Base-by-base conservation (phyloP, 768 basidiomycete species). In the Chalciporus piperatus region DNA sequence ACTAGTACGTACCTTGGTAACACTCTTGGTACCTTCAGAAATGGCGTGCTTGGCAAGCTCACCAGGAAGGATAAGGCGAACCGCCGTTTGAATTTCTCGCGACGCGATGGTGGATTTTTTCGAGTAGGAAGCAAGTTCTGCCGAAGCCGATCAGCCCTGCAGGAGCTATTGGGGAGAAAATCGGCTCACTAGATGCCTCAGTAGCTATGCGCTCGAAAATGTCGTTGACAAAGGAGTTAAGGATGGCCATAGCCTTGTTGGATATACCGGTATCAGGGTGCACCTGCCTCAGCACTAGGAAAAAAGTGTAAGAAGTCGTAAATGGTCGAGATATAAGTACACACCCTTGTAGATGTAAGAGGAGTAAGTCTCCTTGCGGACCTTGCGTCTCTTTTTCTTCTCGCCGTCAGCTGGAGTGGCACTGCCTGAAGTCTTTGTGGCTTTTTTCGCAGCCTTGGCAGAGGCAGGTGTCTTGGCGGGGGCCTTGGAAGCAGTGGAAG, bases 51-150 rank as follows among this genome's bases (percentile, higher is more conserved):
- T 98, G 66, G 94, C 90, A 40, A 98, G 84, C 74, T 98, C 95
- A 74, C 94, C 96, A 54, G 95, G 94, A 23, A 98, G 86, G 66
- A 98, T 97, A 41, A 96, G 80, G 51, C 95, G 89, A 45, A 97
- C 95, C 37, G 91, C 81, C 27, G 96, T 98, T 74, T 98, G 96
- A 66, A 98, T 98, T 74, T 98, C 96, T 53, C 96, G 90, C 20
- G 93, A 97, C 17, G 95, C 96, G 71, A 98, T 98, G 40, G 96
- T 98, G 3, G 96, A 97, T 74, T 97, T 96, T 83, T 98, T 96
- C 50, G 95, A 97, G 81, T 98, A 98, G 1, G 92, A 83, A 50
- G 95, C 93, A 65, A 98, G 92, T 75, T 96, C 90, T 92, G 20
- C 16, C 62, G 4, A 32, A 2, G 2, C 10, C 3, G 3, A 50